Percentiles rank a stretch among this genome's conserved stretches.
These are phyloP conservation scores for Pleomassaria siparia DNA, from an alignment of 2,329 filamentous ascomycete species.

Conservation along the genomic window DNA sequence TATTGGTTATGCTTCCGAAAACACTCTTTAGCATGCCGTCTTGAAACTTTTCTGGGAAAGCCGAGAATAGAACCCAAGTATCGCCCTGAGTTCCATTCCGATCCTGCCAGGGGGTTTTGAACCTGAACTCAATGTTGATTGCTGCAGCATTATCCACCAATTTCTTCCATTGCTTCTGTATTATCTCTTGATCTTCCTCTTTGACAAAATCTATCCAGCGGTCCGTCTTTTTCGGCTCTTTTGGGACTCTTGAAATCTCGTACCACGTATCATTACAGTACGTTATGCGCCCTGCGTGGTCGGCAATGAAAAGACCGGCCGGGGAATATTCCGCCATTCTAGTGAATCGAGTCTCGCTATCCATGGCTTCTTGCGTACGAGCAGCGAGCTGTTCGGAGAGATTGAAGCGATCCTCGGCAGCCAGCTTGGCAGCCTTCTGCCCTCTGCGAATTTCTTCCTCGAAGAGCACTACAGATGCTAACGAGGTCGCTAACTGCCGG, in stretches of 20 bases:
- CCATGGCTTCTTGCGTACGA: conserved; percentile 57
- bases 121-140: conserved; percentile 73
- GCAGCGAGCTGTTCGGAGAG: conserved; percentile 74
- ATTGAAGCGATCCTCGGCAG: conserved; percentile 74
- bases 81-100: conserved; percentile 62
- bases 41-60: conserved; percentile 69
- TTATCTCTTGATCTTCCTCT: conserved; percentile 62
- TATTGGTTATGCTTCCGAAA: conserved; percentile 81
- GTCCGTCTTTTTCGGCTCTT: conserved; percentile 59
- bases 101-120: conserved; percentile 67
- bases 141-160: conserved; percentile 63
- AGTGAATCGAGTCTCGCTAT: conserved; percentile 75
- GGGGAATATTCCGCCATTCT: conserved; percentile 83
- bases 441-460: conserved; percentile 80
- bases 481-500: conserved; percentile 74
- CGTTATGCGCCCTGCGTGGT: conserved; percentile 68
- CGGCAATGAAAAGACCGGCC: conserved; percentile 83
- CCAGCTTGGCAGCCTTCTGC: conserved; percentile 71
- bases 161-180: conserved; percentile 64
- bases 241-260: conserved; percentile 67
- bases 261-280: conserved; percentile 81
- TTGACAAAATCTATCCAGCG: conserved; percentile 74
- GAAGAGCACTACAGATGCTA: conserved; percentile 79
- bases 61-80: conserved; percentile 77
- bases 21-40: conserved; percentile 70